Conservation (phyloP, 208 protist species). For the Wallacemonas sp. region DNA sequence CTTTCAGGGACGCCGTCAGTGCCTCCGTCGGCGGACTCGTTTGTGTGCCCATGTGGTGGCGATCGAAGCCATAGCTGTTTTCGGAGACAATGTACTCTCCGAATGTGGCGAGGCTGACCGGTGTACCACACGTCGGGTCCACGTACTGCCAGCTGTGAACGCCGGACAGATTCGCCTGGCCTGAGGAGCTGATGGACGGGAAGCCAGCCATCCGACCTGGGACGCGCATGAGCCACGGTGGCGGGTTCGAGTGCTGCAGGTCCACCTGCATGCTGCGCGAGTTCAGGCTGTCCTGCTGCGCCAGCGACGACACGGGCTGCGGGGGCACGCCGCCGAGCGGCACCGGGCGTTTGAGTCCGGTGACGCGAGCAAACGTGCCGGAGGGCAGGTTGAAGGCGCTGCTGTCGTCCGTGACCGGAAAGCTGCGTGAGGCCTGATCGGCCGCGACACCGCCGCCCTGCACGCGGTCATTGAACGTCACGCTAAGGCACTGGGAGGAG, state of each 20-base stretch:
- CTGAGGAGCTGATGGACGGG: background rate
- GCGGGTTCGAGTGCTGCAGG: constrained; percentile 4
- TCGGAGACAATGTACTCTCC: background rate
- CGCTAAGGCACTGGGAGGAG: background rate
- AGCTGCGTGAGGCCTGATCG: too few species aligned
- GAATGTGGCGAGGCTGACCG: constrained; percentile 2
- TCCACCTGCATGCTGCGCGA: background rate
- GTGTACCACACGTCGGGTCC: background rate
- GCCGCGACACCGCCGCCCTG: background rate
- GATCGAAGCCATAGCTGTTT: background rate
- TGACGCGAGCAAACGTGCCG: background rate
- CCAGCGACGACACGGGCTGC: background rate
- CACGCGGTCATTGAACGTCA: background rate
- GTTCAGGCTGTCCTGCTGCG: background rate
- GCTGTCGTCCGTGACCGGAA: too few species aligned
- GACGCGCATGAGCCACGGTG: constrained; percentile 12
- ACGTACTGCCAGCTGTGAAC: constrained; percentile 3
- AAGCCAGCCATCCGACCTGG: background rate
- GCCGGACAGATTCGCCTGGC: background rate
- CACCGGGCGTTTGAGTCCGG: background rate
- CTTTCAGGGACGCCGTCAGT: too few species aligned
- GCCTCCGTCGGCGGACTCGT: too few species aligned
- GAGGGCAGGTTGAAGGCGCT: background rate
- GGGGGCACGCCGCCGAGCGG: background rate
- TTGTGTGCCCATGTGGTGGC: constrained; percentile 1